These are phyloP conservation scores for Mortierella sp. DNA, from an alignment of 371 early-diverging fungal genomes.

Conservation along the genomic window DNA sequence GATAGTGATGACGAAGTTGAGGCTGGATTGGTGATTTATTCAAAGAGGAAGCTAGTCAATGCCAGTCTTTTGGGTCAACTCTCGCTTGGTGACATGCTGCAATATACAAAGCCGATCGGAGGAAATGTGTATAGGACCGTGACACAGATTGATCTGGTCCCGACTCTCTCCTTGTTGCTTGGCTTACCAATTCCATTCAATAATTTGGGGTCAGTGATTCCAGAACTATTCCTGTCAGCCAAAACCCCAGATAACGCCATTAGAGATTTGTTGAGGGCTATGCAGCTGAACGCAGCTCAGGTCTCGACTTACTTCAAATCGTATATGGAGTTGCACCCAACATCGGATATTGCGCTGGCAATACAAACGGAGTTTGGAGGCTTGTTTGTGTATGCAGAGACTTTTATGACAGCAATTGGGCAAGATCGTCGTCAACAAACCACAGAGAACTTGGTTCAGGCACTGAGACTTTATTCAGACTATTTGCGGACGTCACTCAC, in stretches of 20 bases:
- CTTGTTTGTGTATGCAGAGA: slow-evolving; percentile 55
- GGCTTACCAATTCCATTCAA: slow-evolving; percentile 88
- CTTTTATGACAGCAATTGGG: slow-evolving; percentile 25
- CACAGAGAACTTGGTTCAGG: slow-evolving; percentile 45
- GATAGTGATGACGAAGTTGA: slow-evolving; percentile 91
- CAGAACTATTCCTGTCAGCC: slow-evolving; percentile 67
- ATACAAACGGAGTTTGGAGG: slow-evolving; percentile 41
- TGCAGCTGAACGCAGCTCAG: slow-evolving; percentile 84
- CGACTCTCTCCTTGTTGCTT: slow-evolving; percentile 80
- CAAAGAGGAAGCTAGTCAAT: slow-evolving; percentile 59
- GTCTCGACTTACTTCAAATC: slow-evolving; percentile 76
- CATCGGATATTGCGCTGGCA: slow-evolving; percentile 53
- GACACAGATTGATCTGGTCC: slow-evolving; percentile 89
- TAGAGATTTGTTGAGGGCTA: slow-evolving; percentile 66
- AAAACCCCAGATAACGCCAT: slow-evolving; percentile 35
- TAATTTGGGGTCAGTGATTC: slow-evolving; percentile 87
- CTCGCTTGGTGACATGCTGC: slow-evolving; percentile 41
- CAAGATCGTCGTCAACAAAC: slow-evolving; percentile 22
- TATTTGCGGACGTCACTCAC: slow-evolving; percentile 78
- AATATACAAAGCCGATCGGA: slow-evolving; percentile 48
- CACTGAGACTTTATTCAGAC: slow-evolving; percentile 64
- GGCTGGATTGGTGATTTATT: slow-evolving; percentile 88
- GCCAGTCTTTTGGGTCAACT: slow-evolving; percentile 22
- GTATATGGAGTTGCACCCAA: slow-evolving; percentile 58
- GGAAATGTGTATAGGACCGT: slow-evolving; percentile 61